Evolutionary conservation across 2,329 filamentous ascomycete species (phyloP), one percentile per base, ranked within the genome.

Genomic region (Shiraia bambusicola): DNA sequence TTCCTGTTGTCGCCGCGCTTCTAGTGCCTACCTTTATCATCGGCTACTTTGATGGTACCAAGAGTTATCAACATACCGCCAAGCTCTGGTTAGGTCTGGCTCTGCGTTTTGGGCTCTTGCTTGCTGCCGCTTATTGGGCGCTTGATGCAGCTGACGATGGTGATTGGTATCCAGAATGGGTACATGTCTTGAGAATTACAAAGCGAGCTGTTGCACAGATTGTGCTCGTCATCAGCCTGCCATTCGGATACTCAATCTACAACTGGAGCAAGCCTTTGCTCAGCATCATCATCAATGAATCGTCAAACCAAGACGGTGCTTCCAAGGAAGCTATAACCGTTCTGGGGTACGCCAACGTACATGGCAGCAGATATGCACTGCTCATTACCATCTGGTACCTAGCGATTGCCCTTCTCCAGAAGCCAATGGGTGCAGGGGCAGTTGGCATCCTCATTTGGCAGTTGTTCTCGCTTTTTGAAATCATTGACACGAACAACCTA

Each of bases 391-490:
- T 91, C 63, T 83, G 94, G 68, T 77, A 88, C 17, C 77, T 88
- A 7, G 86, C 83, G 1, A 81, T 90, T 42, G 80, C 89, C 39
- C 77, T 96, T 6, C 78, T 97, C 17, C 87, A 92, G 50, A 97
- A 97, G 67, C 93, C 93, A 12, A 94, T 98, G 88, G 93, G 93
- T 37, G 84, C 84, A 43, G 91, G 89, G 35, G 83, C 90, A 1
- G 79, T 97, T 36, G 87, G 82, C 6, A 75, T 97, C 36, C 82
- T 93, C 69, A 74, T 90, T 46, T 92, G 91, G 83, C 92, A 96
- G 70, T 83, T 95, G 30, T 81, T 98, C 47, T 89, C 88, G 9
- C 79, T 84, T 1, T 73, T 82, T 34, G 82, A 84, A 54, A 80
- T 84, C 37, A 69, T 84, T 39, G 80, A 83, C 63, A 80, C 79